Evolutionary conservation across 1,139 yeast genomes (phyloP).

Genomic region (Yamadazyma taylorii): DNA sequence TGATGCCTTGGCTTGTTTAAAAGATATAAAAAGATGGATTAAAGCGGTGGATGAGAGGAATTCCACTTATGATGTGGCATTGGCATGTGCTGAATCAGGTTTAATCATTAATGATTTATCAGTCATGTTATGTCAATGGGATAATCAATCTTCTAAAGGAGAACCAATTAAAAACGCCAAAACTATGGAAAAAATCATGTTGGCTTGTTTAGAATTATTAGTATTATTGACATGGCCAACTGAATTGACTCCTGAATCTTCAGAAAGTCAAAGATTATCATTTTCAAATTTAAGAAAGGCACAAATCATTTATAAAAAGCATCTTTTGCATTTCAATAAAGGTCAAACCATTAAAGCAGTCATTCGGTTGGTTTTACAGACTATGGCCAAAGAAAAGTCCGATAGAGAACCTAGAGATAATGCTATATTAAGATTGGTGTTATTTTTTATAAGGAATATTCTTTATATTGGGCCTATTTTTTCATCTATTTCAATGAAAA

Average conservation of each 20-base stretch:
- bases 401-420: constrained; percentile 74
- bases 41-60: constrained; percentile 76
- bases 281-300: constrained; percentile 63
- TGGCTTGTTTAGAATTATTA: constrained; percentile 73
- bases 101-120: constrained; percentile 71
- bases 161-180: constrained; percentile 28
- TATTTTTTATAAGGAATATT: constrained; percentile 74
- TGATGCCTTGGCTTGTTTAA: constrained; percentile 86
- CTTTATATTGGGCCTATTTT: constrained; percentile 73
- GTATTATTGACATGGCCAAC: constrained; percentile 90
- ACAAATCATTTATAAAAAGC: constrained; percentile 71
- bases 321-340: constrained; percentile 54
- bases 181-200: constrained; percentile 59
- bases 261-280: constrained; percentile 56
- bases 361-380: constrained; percentile 67
- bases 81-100: constrained; percentile 83
- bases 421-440: constrained; percentile 67
- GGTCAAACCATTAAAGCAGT: constrained; percentile 71
- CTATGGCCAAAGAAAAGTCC: constrained; percentile 51
- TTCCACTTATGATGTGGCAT: constrained; percentile 74
- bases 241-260: constrained; percentile 43
- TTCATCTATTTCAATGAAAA: constrained; percentile 35
- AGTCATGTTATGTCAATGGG: constrained; percentile 79
- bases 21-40: constrained; percentile 87
- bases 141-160: constrained; percentile 31